These are phyloP conservation scores for Pelargonium australe DNA, from an alignment of 441 rosid genomes.

Conservation along the genomic window DNA sequence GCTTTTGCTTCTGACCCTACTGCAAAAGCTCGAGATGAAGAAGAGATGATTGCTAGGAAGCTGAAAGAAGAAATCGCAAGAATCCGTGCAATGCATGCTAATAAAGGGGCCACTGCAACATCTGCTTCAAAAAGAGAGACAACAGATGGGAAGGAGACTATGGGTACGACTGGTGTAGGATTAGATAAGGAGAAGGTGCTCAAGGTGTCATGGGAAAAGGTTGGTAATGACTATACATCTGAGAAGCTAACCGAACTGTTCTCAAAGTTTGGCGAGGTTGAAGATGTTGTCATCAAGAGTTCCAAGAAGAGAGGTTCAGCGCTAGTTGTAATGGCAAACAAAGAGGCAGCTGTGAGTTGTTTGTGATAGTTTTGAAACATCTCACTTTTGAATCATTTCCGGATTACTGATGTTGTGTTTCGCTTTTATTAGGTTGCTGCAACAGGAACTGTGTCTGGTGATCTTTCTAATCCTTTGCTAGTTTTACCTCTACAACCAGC, in stretches of 20 bases:
- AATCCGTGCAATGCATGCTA: slow-evolving; percentile 56
- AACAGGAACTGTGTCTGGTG: slow-evolving; percentile 43
- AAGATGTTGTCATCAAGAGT: slow-evolving; percentile 68
- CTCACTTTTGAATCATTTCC: neutral
- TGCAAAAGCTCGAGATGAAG: slow-evolving; percentile 45
- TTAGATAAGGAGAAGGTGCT: slow-evolving; percentile 60
- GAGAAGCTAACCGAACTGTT: slow-evolving; percentile 55
- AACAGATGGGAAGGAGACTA: slow-evolving; percentile 26
- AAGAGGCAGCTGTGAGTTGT: slow-evolving; percentile 63
- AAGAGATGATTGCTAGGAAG: slow-evolving; percentile 59
- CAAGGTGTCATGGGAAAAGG: slow-evolving; percentile 75
- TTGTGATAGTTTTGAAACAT: neutral
- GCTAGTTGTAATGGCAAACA: slow-evolving; percentile 67
- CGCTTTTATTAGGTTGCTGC: slow-evolving; percentile 55
- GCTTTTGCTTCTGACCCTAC: slow-evolving; percentile 49
- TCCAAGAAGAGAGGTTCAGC: slow-evolving; percentile 71
- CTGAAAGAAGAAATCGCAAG: slow-evolving; percentile 65
- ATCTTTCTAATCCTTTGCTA: slow-evolving; percentile 60
- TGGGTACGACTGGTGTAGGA: slow-evolving; percentile 24
- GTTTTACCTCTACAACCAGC: slow-evolving; percentile 60
- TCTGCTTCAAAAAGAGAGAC: slow-evolving; percentile 27
- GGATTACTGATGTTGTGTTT: slow-evolving; percentile 8
- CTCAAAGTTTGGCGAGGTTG: slow-evolving; percentile 68
- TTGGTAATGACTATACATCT: slow-evolving; percentile 55
- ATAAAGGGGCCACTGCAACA: slow-evolving; percentile 26